phyloP scores from a whole-genome alignment of 192 early-diverging fungal species.

The Coemansia sp. region DNA sequence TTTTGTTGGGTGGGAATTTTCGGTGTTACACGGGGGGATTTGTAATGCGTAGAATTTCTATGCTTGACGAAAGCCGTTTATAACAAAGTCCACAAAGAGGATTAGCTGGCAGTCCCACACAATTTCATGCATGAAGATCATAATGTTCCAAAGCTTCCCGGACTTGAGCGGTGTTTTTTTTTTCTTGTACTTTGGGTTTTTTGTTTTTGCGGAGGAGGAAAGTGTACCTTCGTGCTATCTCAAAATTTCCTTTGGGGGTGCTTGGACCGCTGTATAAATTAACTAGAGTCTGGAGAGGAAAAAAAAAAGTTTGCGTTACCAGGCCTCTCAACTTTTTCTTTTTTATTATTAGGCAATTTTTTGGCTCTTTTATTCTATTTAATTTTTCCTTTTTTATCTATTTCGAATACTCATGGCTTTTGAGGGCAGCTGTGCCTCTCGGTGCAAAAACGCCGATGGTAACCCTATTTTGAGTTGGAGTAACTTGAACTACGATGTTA shows the following conservation, averaged over 20 bases:
- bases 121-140: constrained; percentile 1
- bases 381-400: not conserved
- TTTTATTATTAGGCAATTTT: not conserved
- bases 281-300: not conserved
- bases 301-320: not conserved
- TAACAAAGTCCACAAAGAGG: constrained; percentile 1
- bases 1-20: not conserved
- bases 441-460: constrained; percentile 4
- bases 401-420: constrained; percentile 1
- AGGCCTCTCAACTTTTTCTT: not conserved
- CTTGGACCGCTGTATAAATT: not conserved
- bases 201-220: not conserved
- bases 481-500: constrained; percentile 48
- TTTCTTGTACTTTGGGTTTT: not conserved
- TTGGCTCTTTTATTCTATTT: not conserved
- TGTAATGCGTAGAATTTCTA: not conserved
- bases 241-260: not conserved
- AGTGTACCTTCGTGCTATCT: not conserved
- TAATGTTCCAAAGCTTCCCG: not conserved
- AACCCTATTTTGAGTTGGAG: constrained; percentile 44
- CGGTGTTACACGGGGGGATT: not conserved
- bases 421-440: not conserved
- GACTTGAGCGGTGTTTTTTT: not conserved
- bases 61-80: not conserved
- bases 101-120: not conserved